phyloP scores from a whole-genome alignment of 2,329 filamentous ascomycete genomes.

The Epichloe coenophiala region DNA sequence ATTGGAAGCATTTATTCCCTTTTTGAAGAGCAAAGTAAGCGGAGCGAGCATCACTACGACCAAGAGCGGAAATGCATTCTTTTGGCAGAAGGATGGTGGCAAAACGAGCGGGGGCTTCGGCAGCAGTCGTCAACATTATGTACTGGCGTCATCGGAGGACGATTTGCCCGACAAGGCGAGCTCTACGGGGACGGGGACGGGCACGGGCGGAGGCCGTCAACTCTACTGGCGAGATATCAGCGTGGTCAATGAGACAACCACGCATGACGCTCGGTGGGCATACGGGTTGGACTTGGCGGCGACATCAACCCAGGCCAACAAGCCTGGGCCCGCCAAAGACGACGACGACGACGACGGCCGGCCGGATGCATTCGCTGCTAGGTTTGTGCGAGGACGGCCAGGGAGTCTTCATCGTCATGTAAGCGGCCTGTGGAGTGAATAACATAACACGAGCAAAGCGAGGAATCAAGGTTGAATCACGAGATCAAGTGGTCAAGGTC shows the following conservation, averaged over 20 bases:
- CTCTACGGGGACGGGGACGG: background rate
- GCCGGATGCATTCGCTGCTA: background rate
- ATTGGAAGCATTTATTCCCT: constrained; percentile 38
- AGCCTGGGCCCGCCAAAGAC: background rate
- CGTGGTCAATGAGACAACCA: constrained; percentile 39
- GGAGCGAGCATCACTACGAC: constrained; percentile 29
- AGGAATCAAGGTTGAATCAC: too few species aligned
- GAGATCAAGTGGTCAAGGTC: too few species aligned
- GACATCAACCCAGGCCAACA: background rate
- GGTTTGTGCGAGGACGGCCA: background rate
- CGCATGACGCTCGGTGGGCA: constrained; percentile 29
- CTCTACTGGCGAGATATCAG: constrained; percentile 45
- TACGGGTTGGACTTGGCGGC: background rate
- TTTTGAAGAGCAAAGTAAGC: constrained; percentile 11
- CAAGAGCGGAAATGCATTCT: constrained; percentile 45
- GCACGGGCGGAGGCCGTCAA: too few species aligned
- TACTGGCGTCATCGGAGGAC: constrained; percentile 24
- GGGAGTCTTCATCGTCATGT: background rate
- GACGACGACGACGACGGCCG: background rate
- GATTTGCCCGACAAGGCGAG: background rate
- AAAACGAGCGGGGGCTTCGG: constrained; percentile 38
- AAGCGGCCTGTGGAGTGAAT: too few species aligned
- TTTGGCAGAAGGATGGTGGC: constrained; percentile 32
- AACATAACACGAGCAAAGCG: too few species aligned
- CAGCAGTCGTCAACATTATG: constrained; percentile 41